These are phyloP conservation scores for Tagetes erecta DNA, from an alignment of 129 eudicot species.

Conservation along the genomic window DNA sequence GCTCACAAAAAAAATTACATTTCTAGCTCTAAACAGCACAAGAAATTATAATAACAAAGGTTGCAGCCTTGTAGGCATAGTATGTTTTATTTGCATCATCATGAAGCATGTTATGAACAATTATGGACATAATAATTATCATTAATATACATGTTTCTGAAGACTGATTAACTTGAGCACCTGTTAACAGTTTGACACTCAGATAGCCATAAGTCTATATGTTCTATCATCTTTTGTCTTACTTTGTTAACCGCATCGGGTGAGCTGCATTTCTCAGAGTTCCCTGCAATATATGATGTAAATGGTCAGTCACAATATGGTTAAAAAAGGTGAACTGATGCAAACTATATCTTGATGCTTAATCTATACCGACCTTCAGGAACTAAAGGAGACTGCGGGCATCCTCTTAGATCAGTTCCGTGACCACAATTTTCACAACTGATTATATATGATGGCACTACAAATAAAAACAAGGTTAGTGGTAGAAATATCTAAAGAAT, in stretches of 20 bases:
- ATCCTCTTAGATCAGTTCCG: conserved; percentile 92
- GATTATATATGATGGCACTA: conserved; percentile 89
- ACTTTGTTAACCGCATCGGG: conserved; percentile 87
- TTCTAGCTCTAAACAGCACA: no score
- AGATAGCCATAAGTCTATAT: conserved; percentile 88
- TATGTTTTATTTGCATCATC: neutral
- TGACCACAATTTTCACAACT: conserved; percentile 94
- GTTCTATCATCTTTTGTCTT: conserved; percentile 61
- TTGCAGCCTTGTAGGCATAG: neutral
- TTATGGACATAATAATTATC: no score
- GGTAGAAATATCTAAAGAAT: conserved; percentile 4
- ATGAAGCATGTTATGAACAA: no score
- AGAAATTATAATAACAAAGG: neutral
- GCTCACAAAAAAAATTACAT: conserved; percentile 49
- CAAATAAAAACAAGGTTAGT: conserved; percentile 24
- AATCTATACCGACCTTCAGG: conserved; percentile 67
- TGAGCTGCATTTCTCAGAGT: conserved; percentile 66
- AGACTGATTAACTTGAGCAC: conserved; percentile 33
- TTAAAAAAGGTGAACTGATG: neutral
- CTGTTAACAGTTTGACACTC: conserved; percentile 51
- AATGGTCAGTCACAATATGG: neutral
- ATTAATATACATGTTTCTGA: neutral
- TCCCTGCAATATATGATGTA: conserved; percentile 50
- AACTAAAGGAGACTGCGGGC: conserved; percentile 88
- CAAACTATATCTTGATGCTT: neutral